Evolutionary conservation across 306 rosid species (phyloP).

Genomic region (Aeschynomene evenia): DNA sequence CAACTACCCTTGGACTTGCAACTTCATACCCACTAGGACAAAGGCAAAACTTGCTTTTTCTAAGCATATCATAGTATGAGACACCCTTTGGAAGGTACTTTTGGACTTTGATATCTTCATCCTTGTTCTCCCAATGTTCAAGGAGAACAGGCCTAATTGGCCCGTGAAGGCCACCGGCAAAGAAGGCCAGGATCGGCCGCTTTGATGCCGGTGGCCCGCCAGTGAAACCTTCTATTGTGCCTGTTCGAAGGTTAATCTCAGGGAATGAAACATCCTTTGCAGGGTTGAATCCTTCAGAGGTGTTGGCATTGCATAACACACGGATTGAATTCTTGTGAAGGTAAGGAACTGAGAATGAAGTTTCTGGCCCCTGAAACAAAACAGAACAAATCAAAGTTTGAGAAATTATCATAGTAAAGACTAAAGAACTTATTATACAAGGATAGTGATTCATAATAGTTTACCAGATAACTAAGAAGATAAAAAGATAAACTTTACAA

Average conservation of each 20-base stretch:
- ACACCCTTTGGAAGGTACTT: conserved; percentile 72
- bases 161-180: conserved; percentile 89
- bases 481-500: too few relatives aligned
- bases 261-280: conserved; percentile 83
- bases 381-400: not conserved
- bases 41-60: conserved; percentile 73
- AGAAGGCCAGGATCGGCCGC: conserved; percentile 65
- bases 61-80: conserved; percentile 68
- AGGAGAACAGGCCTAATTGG: conserved; percentile 64
- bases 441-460: too few relatives aligned
- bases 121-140: conserved; percentile 82
- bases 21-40: conserved; percentile 96
- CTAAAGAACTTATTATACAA: too few relatives aligned
- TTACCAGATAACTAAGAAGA: too few relatives aligned
- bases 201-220: conserved; percentile 76
- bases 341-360: conserved; percentile 50
- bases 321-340: conserved; percentile 64
- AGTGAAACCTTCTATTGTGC: conserved; percentile 44
- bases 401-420: not conserved
- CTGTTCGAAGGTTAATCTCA: conserved; percentile 71
- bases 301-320: conserved; percentile 83
- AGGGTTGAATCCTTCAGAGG: conserved; percentile 78
- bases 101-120: conserved; percentile 57
- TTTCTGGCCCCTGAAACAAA: conserved; percentile 64
- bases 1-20: conserved; percentile 84